A percentile compares a stretch with the other conserved stretches of the same genome.
Evolutionary conservation across 768 basidiomycete genomes (phyloP).

Genomic region (Coprinellus aureogranulatus): DNA sequence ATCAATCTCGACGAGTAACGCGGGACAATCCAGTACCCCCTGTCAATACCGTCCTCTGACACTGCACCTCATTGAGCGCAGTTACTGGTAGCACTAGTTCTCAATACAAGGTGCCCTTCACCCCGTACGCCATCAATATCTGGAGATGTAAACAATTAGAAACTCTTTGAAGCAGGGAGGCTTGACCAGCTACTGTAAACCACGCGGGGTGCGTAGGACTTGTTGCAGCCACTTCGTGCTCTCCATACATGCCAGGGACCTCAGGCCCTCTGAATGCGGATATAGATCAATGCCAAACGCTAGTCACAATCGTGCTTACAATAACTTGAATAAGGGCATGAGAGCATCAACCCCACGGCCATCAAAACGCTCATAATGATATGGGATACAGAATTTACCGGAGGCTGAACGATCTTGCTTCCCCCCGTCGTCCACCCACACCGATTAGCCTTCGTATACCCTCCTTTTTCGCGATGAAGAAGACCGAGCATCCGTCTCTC

Average conservation of each 20-base stretch:
- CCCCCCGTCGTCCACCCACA: not conserved
- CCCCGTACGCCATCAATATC: too few species aligned
- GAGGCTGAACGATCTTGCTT: not conserved
- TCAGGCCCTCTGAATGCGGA: not conserved
- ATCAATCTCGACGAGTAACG: conserved; percentile 85
- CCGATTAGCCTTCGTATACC: not conserved
- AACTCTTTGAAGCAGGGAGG: too few species aligned
- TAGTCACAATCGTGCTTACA: too few species aligned
- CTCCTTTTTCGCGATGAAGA: not conserved
- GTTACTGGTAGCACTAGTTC: too few species aligned
- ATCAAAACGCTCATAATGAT: not conserved
- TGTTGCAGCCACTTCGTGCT: too few species aligned
- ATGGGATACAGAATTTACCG: not conserved
- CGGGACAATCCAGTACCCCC: not conserved
- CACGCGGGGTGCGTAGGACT: too few species aligned
- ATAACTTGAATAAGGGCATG: too few species aligned
- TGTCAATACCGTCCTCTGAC: not conserved
- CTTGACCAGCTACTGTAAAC: too few species aligned
- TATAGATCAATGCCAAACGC: not conserved
- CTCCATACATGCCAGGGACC: too few species aligned
- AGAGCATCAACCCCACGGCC: not conserved
- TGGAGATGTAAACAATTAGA: too few species aligned
- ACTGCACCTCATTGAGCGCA: not conserved
- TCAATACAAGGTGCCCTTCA: too few species aligned
- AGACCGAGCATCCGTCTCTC: not conserved